These are phyloP conservation scores for Protomyces arabidopsidicola DNA, from an alignment of 1,139 yeast species.

Conservation along the genomic window DNA sequence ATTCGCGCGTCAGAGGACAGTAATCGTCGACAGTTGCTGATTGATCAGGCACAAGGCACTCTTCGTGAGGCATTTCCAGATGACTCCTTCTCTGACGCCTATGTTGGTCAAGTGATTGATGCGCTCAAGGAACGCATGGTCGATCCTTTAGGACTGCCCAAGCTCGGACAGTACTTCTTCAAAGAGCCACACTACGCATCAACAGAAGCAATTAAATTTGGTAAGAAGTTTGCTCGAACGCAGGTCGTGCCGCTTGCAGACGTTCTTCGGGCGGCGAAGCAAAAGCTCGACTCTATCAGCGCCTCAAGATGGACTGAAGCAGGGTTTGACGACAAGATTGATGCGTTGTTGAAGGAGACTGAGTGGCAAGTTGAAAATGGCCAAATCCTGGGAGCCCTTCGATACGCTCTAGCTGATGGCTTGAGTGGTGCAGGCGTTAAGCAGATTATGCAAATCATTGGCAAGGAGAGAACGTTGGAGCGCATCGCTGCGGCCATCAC, in stretches of 20 bases:
- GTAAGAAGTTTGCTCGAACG: constrained; percentile 1
- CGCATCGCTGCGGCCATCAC: constrained; percentile 1
- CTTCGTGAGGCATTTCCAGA: neutral
- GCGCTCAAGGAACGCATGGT: constrained; percentile 20
- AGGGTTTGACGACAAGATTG: constrained; percentile 18
- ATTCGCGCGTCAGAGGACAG: constrained; percentile 12
- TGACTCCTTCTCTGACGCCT: constrained; percentile 2
- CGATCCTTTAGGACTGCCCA: constrained; percentile 18
- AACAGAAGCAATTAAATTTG: constrained; percentile 10
- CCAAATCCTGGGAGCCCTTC: constrained; percentile 17
- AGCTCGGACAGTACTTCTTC: constrained; percentile 18
- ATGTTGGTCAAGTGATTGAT: constrained; percentile 19
- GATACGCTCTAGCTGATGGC: constrained; percentile 25
- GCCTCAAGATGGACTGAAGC: constrained; percentile 10
- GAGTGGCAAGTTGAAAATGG: constrained; percentile 1
- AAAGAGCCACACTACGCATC: constrained; percentile 2
- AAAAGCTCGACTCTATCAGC: neutral
- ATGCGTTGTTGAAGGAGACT: constrained; percentile 10
- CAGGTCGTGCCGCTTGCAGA: neutral
- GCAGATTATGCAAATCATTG: constrained; percentile 19
- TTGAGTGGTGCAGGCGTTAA: constrained; percentile 21
- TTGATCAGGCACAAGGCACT: constrained; percentile 4
- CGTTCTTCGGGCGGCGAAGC: neutral
- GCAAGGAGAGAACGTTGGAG: constrained; percentile 2
- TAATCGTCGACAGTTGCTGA: constrained; percentile 4